Evolutionary conservation across 2,329 filamentous ascomycete genomes (phyloP).

Genomic region (Microascus cirrosus): DNA sequence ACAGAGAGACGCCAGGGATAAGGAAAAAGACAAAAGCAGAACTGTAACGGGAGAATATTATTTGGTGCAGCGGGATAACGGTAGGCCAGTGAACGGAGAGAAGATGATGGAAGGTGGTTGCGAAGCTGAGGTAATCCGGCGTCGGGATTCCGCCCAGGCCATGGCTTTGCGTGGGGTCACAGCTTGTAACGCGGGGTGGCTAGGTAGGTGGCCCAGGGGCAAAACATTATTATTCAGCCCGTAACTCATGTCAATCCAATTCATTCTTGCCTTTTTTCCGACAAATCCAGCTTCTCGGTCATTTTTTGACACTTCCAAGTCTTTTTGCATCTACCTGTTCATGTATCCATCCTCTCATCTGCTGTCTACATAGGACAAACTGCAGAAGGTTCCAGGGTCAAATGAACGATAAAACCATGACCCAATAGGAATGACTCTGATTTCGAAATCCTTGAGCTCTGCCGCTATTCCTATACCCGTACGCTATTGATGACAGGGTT

Average conservation of each 20-base stretch:
- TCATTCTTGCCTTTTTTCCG: background rate
- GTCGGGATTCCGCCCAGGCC: background rate
- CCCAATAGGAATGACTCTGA: too few relatives aligned
- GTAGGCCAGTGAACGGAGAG: background rate
- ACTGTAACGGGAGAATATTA: background rate
- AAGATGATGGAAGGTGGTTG: conserved; percentile 2
- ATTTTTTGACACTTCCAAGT: background rate
- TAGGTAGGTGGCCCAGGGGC: background rate
- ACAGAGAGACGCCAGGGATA: background rate
- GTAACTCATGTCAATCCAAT: background rate
- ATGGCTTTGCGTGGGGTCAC: background rate
- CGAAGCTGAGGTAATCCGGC: conserved; percentile 1
- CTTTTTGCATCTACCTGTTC: too few relatives aligned
- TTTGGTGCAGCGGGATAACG: background rate
- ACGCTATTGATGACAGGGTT: too few relatives aligned
- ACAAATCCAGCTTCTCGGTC: background rate
- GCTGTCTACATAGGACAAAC: too few relatives aligned
- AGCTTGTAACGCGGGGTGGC: background rate
- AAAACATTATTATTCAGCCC: background rate
- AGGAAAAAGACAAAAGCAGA: background rate
- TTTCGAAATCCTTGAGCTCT: too few relatives aligned
- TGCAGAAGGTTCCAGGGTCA: too few relatives aligned
- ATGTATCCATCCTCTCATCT: too few relatives aligned
- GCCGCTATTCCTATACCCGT: too few relatives aligned
- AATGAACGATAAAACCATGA: too few relatives aligned